Conservation (phyloP, 306 rosid genomes). For the apple (Malus domestica) region DNA sequence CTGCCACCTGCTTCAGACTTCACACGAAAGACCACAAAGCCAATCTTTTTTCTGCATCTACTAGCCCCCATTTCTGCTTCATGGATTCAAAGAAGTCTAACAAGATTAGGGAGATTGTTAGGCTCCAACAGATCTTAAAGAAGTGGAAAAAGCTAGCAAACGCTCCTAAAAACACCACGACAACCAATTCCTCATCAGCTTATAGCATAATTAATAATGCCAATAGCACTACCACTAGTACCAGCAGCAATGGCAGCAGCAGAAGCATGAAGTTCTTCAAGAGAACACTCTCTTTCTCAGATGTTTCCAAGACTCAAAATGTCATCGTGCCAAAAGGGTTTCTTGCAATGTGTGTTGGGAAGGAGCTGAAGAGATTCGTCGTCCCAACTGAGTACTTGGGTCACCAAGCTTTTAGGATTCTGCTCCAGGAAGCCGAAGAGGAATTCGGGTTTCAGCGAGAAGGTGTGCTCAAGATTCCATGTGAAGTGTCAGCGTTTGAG, state of each 20-base stretch:
- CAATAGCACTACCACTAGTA: neutral
- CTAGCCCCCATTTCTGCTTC: neutral
- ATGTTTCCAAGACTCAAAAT: slow-evolving; percentile 16
- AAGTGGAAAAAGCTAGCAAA: slow-evolving; percentile 85
- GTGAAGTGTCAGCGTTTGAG: slow-evolving; percentile 44
- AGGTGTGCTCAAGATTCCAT: slow-evolving; percentile 72
- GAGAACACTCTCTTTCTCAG: slow-evolving; percentile 65
- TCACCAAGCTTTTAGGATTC: slow-evolving; percentile 53
- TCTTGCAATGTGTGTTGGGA: slow-evolving; percentile 75
- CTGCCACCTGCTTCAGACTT: slow-evolving; percentile 17
- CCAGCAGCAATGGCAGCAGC: neutral
- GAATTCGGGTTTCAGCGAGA: slow-evolving; percentile 77
- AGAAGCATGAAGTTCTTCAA: slow-evolving; percentile 64
- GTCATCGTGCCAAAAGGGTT: slow-evolving; percentile 68
- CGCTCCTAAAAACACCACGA: slow-evolving; percentile 38
- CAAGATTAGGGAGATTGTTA: slow-evolving; percentile 86
- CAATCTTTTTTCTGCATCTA: neutral
- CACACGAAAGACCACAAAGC: neutral
- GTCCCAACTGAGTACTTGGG: slow-evolving; percentile 61
- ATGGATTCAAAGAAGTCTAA: slow-evolving; percentile 88
- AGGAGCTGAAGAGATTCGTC: slow-evolving; percentile 64
- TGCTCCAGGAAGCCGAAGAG: slow-evolving; percentile 55
- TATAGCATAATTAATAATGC: neutral
- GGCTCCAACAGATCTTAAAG: slow-evolving; percentile 91
- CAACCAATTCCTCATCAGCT: neutral